Evolutionary conservation across 495 filamentous ascomycete species (phyloP).

Genomic region (Pseudoneurospora amorphoporcata): DNA sequence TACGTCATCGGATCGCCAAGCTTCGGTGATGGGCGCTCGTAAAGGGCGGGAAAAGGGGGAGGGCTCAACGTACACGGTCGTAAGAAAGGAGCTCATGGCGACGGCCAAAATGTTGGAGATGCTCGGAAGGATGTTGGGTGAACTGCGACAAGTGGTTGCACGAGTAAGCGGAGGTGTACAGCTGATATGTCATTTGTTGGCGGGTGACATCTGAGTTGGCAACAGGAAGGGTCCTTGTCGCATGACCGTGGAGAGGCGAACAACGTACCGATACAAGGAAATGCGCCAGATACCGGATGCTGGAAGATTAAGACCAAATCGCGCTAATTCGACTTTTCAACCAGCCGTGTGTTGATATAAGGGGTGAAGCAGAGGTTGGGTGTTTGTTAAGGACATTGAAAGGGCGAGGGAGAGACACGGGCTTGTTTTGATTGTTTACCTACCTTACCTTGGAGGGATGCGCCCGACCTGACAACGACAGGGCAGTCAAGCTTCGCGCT

Average conservation of each 20-base stretch:
- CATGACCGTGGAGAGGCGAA: conserved; percentile 6
- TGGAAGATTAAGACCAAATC: not conserved
- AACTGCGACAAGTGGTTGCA: conserved; percentile 8
- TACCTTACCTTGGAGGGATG: not conserved
- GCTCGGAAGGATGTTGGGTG: conserved; percentile 11
- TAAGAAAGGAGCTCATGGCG: conserved; percentile 28
- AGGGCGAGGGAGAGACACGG: not conserved
- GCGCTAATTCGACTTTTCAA: not conserved
- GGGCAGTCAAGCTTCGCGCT: conserved; percentile 2
- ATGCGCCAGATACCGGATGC: not conserved
- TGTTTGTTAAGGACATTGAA: not conserved
- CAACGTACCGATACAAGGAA: conserved; percentile 3
- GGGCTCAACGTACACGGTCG: conserved; percentile 23
- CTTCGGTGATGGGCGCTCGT: not conserved
- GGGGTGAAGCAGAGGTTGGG: not conserved
- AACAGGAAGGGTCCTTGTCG: conserved; percentile 4
- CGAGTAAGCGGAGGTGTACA: not conserved
- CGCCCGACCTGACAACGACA: not conserved
- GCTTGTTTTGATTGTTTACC: not conserved
- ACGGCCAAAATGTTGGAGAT: not conserved
- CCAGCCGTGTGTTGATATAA: not conserved
- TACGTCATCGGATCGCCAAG: conserved; percentile 2
- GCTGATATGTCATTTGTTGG: conserved; percentile 12
- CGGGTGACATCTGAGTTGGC: conserved; percentile 15
- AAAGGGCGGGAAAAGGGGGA: conserved; percentile 1